Percentiles rank a stretch among this genome's conserved stretches.
Evolutionary conservation across 148 eudicot genomes (phyloP).

Genomic region (Diospyros lotus): DNA sequence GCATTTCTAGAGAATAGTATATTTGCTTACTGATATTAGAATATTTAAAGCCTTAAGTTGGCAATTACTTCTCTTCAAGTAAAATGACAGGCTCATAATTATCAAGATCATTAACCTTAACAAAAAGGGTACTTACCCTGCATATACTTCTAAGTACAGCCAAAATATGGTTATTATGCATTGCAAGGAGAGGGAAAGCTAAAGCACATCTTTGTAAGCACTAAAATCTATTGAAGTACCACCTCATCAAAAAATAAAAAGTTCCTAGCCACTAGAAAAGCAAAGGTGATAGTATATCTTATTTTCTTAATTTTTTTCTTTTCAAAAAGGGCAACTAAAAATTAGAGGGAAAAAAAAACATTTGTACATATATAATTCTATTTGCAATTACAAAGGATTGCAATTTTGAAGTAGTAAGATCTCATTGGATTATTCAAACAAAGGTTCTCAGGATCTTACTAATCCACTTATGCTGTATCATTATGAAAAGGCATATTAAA

Average conservation of each 20-base stretch:
- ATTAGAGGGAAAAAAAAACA: neutral
- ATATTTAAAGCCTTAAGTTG: too few relatives aligned
- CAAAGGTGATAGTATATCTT: too few relatives aligned
- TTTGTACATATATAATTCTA: neutral
- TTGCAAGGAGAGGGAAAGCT: neutral
- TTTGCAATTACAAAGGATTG: neutral
- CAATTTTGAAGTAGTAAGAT: neutral
- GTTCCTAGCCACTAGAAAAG: too few relatives aligned
- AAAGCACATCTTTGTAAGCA: neutral
- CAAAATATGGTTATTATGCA: neutral
- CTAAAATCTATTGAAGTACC: neutral
- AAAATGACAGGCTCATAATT: too few relatives aligned
- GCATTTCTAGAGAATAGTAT: too few relatives aligned
- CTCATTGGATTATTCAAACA: neutral
- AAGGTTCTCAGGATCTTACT: neutral
- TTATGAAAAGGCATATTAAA: neutral
- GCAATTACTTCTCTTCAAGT: too few relatives aligned
- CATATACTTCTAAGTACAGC: neutral
- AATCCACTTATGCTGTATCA: neutral
- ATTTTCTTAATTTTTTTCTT: too few relatives aligned
- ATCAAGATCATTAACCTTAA: neutral
- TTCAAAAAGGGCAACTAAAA: too few relatives aligned
- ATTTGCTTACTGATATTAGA: too few relatives aligned
- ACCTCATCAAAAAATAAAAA: too few relatives aligned
- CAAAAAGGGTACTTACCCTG: neutral